Evolutionary conservation across 768 basidiomycete species (phyloP).

Genomic region (Naematelia aurantialba): DNA sequence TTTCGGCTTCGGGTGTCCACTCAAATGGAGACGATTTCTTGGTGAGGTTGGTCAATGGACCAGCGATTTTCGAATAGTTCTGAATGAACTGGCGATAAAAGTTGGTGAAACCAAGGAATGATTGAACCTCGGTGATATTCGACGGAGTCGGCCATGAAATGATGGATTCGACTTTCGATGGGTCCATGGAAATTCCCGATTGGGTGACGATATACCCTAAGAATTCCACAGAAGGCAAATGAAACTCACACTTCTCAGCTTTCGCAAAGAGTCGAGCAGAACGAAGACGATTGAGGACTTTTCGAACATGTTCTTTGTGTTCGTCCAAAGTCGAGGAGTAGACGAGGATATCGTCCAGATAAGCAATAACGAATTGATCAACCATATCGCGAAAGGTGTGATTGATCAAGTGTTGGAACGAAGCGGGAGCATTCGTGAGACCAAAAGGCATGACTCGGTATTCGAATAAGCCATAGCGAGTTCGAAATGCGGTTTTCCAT

Average conservation of each 20-base stretch:
- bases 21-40: constrained; percentile 9
- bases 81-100: constrained; percentile 37
- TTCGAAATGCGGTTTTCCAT: no score
- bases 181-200: constrained; percentile 14
- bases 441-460: no score
- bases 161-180: constrained; percentile 10
- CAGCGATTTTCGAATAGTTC: constrained; percentile 23
- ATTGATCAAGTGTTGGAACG: constrained; percentile 40
- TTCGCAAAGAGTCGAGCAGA: constrained; percentile 18
- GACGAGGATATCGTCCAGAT: constrained; percentile 38
- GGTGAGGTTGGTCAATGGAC: constrained; percentile 16
- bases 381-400: constrained; percentile 23
- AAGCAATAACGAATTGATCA: constrained; percentile 17
- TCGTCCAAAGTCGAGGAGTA: constrained; percentile 16
- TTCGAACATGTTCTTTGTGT: constrained; percentile 19
- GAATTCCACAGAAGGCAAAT: constrained; percentile 15
- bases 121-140: constrained; percentile 13
- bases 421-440: no score
- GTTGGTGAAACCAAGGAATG: constrained; percentile 30
- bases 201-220: constrained; percentile 24
- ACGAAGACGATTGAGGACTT: constrained; percentile 22
- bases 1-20: not conserved
- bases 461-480: no score
- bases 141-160: constrained; percentile 21
- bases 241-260: constrained; percentile 31